These are phyloP conservation scores for Auricularia sp. DNA, from an alignment of 768 basidiomycete species.

Conservation along the genomic window DNA sequence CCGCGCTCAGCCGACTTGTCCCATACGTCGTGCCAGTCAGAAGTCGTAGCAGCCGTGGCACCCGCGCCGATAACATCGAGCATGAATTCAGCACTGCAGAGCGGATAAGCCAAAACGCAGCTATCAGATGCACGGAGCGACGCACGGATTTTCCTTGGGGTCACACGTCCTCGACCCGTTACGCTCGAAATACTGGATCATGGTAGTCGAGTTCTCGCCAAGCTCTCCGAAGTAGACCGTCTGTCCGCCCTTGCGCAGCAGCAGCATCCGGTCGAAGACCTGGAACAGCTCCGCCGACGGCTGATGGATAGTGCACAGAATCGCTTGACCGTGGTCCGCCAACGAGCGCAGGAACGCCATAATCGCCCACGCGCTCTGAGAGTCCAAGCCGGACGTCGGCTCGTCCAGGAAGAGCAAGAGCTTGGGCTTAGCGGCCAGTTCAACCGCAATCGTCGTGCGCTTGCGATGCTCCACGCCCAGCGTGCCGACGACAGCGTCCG, in stretches of 20 bases:
- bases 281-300: slow-evolving; percentile 75
- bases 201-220: slow-evolving; percentile 45
- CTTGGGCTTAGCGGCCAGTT: slow-evolving; percentile 65
- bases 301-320: slow-evolving; percentile 68
- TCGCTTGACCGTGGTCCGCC: slow-evolving; percentile 74
- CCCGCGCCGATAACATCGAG: slow-evolving; percentile 70
- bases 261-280: slow-evolving; percentile 67
- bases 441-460: slow-evolving; percentile 78
- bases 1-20: slow-evolving; percentile 40
- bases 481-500: slow-evolving; percentile 71
- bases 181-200: slow-evolving; percentile 69
- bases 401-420: slow-evolving; percentile 17
- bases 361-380: slow-evolving; percentile 55
- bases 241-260: slow-evolving; percentile 69
- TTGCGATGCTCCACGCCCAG: slow-evolving; percentile 66
- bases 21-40: slow-evolving; percentile 59
- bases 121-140: too few relatives aligned
- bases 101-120: background rate
- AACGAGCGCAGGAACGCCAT: slow-evolving; percentile 63
- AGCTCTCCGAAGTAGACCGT: slow-evolving; percentile 68
- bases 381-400: slow-evolving; percentile 30
- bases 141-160: slow-evolving; percentile 52
- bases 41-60: slow-evolving; percentile 41
- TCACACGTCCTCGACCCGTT: slow-evolving; percentile 58
- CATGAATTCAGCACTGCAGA: slow-evolving; percentile 37